A percentile compares a stretch with the other conserved stretches of the same genome.
These are phyloP conservation scores for Hura crepitans DNA, from an alignment of 441 rosid genomes.

Conservation along the genomic window DNA sequence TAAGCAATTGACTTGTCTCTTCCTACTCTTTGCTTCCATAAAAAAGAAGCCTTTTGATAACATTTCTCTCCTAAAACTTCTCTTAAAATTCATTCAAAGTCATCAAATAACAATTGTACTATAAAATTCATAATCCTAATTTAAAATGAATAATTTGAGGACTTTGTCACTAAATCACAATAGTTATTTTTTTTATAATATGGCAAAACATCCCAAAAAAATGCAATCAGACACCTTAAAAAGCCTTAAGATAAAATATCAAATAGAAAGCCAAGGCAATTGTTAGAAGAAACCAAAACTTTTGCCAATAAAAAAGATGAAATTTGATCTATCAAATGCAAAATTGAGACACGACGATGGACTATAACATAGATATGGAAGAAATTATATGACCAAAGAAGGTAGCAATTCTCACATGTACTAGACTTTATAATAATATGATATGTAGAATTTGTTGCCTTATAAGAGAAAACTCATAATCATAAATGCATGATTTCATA, in stretches of 20 bases:
- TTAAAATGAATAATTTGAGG: no score
- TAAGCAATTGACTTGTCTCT: conserved; percentile 97
- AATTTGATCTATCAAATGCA: not conserved
- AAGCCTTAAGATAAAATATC: no score
- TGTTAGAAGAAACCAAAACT: not conserved
- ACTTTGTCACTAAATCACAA: no score
- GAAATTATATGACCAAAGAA: not conserved
- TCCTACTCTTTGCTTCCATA: conserved; percentile 95
- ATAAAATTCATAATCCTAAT: no score
- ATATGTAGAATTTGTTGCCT: no score
- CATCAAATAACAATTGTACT: no score
- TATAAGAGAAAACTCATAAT: not conserved
- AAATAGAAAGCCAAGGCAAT: no score
- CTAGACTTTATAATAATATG: not conserved
- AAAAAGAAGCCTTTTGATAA: conserved; percentile 86
- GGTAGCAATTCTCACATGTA: not conserved
- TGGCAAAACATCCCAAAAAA: no score
- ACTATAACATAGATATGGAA: not conserved
- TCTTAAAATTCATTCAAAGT: no score
- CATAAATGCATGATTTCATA: not conserved
- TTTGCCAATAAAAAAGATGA: not conserved
- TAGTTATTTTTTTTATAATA: no score
- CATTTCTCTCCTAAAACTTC: no score
- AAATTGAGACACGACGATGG: not conserved
- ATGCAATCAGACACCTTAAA: no score